Evolutionary conservation across 768 basidiomycete species (phyloP).

Genomic region (Pisolithus tinctorius): DNA sequence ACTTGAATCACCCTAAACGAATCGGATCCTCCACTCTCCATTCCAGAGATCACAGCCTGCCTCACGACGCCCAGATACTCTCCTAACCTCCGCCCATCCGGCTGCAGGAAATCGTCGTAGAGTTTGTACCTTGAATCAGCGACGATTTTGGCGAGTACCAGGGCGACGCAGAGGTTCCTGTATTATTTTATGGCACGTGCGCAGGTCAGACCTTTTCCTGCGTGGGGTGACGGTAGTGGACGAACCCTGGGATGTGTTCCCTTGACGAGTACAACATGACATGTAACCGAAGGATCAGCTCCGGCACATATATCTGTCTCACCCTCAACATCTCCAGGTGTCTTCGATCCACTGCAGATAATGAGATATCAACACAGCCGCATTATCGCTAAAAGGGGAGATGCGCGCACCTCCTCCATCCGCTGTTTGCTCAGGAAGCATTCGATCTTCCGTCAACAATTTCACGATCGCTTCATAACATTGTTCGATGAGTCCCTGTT

Average conservation of each 20-base stretch:
- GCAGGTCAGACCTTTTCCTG: neutral
- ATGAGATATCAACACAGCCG: neutral
- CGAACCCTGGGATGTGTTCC: slow-evolving; percentile 58
- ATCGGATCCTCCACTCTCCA: slow-evolving; percentile 74
- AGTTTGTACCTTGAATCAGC: slow-evolving; percentile 83
- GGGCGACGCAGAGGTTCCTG: slow-evolving; percentile 70
- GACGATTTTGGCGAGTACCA: slow-evolving; percentile 77
- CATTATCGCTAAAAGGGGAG: neutral
- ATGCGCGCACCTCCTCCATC: slow-evolving; percentile 23
- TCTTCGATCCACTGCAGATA: slow-evolving; percentile 41
- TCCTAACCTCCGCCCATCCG: slow-evolving; percentile 52
- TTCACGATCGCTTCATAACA: slow-evolving; percentile 61
- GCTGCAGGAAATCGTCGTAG: slow-evolving; percentile 73
- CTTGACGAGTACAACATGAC: slow-evolving; percentile 60
- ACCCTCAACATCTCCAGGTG: slow-evolving; percentile 69
- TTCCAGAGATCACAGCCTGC: slow-evolving; percentile 59
- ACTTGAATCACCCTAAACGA: slow-evolving; percentile 46
- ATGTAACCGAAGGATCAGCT: slow-evolving; percentile 83
- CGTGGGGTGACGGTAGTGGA: slow-evolving; percentile 5
- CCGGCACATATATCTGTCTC: slow-evolving; percentile 83
- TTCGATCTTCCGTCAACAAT: slow-evolving; percentile 73
- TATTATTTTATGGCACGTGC: neutral
- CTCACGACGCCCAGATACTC: slow-evolving; percentile 74
- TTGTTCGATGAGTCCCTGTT: slow-evolving; percentile 54
- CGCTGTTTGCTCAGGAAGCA: slow-evolving; percentile 49